Percentiles rank a stretch among this genome's conserved stretches.
These are phyloP conservation scores for Calonectria multiphialidica DNA, from an alignment of 2,329 filamentous ascomycete genomes.

Conservation along the genomic window DNA sequence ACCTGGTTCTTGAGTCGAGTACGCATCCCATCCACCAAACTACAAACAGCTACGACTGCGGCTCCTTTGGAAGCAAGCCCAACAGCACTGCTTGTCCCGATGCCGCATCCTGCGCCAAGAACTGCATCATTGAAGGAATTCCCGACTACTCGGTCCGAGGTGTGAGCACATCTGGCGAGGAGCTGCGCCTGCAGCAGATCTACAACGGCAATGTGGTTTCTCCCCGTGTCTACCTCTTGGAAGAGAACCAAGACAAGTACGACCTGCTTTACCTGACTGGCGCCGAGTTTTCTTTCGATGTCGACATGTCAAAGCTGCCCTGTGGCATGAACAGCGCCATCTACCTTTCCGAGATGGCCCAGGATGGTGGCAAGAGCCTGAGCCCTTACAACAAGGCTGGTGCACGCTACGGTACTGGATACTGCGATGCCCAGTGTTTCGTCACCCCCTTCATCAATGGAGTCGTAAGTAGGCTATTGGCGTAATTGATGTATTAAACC, in stretches of 20 bases:
- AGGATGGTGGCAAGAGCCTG: constrained; percentile 69
- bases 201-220: constrained; percentile 33
- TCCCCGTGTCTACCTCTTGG: constrained; percentile 71
- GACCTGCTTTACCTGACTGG: constrained; percentile 71
- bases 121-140: constrained; percentile 66
- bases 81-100: constrained; percentile 62
- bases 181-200: constrained; percentile 45
- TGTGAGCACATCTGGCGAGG: constrained; percentile 46
- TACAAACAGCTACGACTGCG: constrained; percentile 44
- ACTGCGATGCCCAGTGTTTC: constrained; percentile 72
- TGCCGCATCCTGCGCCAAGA: constrained; percentile 62
- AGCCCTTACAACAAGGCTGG: constrained; percentile 64
- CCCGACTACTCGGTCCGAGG: constrained; percentile 57
- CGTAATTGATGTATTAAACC: not conserved
- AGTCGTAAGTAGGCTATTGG: constrained; percentile 47
- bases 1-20: constrained; percentile 62
- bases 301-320: constrained; percentile 72
- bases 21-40: constrained; percentile 60
- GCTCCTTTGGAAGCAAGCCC: constrained; percentile 43
- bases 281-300: constrained; percentile 74
- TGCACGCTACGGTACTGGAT: constrained; percentile 71
- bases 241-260: constrained; percentile 65
- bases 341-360: constrained; percentile 68
- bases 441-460: constrained; percentile 64
- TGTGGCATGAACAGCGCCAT: constrained; percentile 78